Percentiles rank a stretch among this genome's conserved stretches.
Evolutionary conservation across 2,329 filamentous ascomycete genomes (phyloP).

Genomic region (Diaporthe amygdali): DNA sequence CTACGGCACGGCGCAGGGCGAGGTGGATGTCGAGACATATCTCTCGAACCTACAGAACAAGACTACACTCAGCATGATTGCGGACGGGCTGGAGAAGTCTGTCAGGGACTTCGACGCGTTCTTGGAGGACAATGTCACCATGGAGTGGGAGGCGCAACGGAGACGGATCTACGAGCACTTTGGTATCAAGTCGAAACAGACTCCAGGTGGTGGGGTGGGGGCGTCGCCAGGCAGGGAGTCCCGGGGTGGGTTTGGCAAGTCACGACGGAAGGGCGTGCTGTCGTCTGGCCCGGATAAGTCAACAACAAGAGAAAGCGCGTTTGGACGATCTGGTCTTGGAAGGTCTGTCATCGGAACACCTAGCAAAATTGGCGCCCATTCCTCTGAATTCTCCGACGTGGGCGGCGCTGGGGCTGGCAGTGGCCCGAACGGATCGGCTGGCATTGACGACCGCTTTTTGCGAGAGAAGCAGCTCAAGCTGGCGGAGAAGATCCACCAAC

Average conservation of each 20-base stretch:
- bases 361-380: constrained; percentile 68
- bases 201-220: constrained; percentile 32
- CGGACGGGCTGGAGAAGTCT: constrained; percentile 87
- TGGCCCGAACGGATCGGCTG: constrained; percentile 49
- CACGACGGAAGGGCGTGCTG: constrained; percentile 50
- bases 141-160: constrained; percentile 95
- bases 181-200: constrained; percentile 72
- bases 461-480: constrained; percentile 86
- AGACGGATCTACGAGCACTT: constrained; percentile 96
- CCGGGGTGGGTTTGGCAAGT: constrained; percentile 65
- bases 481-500: constrained; percentile 76
- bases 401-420: constrained; percentile 57
- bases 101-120: constrained; percentile 92
- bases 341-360: constrained; percentile 88
- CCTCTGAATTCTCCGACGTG: constrained; percentile 71
- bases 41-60: constrained; percentile 87
- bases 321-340: constrained; percentile 70
- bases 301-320: constrained; percentile 58
- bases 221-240: constrained; percentile 49
- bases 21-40: constrained; percentile 78
- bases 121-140: constrained; percentile 90
- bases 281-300: constrained; percentile 37
- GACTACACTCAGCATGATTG: constrained; percentile 88
- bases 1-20: constrained; percentile 38
- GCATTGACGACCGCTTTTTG: constrained; percentile 75